Evolutionary conservation across 208 protist species (phyloP).

Genomic region (Trypanosoma boissoni): DNA sequence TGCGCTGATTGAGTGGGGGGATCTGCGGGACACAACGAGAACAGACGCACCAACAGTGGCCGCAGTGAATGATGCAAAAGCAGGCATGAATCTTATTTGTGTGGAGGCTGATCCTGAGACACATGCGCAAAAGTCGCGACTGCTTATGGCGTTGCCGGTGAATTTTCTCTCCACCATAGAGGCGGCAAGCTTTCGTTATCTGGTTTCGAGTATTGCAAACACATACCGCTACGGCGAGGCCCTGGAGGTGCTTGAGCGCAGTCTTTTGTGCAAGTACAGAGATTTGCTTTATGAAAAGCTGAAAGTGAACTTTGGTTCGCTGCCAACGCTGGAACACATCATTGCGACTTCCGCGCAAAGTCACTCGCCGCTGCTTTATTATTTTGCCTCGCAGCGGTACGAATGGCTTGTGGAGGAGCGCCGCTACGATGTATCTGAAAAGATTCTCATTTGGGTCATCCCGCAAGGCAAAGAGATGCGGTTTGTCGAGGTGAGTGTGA

Average conservation of each 20-base stretch:
- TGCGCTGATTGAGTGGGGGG: slow-evolving; percentile 57
- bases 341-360: slow-evolving; percentile 62
- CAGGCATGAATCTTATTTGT: too few relatives aligned
- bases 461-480: slow-evolving; percentile 74
- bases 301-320: slow-evolving; percentile 57
- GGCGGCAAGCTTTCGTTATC: slow-evolving; percentile 54
- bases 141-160: slow-evolving; percentile 34
- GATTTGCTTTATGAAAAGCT: slow-evolving; percentile 85
- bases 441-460: slow-evolving; percentile 85
- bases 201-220: slow-evolving; percentile 59
- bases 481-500: slow-evolving; percentile 85
- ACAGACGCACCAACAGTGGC: too few relatives aligned
- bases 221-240: slow-evolving; percentile 89
- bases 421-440: slow-evolving; percentile 56
- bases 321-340: slow-evolving; percentile 81
- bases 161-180: slow-evolving; percentile 50
- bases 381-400: slow-evolving; percentile 56
- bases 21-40: slow-evolving; percentile 15
- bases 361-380: slow-evolving; percentile 72
- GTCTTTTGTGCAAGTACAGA: slow-evolving; percentile 56
- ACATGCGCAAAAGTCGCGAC: too few relatives aligned
- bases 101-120: too few relatives aligned
- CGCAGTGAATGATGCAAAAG: neutral
- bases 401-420: slow-evolving; percentile 48
- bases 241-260: slow-evolving; percentile 78